Percentiles rank a stretch among this genome's conserved stretches.
phyloP scores from a whole-genome alignment of 73 alveolate genomes.

The Stentor coeruleus region DNA sequence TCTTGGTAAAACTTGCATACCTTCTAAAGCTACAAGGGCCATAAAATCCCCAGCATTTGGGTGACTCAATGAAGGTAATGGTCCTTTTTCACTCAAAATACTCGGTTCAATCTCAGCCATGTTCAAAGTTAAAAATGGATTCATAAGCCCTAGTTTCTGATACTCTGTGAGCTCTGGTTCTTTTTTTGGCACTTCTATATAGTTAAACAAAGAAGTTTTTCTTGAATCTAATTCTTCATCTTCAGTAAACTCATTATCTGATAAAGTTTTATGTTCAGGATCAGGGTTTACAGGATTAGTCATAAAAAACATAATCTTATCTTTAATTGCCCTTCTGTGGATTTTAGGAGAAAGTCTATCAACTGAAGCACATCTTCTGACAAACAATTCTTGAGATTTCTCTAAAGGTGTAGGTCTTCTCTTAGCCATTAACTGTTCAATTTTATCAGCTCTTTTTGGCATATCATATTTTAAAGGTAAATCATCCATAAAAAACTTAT shows the following conservation, averaged over 20 bases:
- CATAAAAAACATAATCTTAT: background rate
- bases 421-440: background rate
- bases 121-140: background rate
- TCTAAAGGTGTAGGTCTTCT: background rate
- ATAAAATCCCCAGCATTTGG: background rate
- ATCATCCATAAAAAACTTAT: background rate
- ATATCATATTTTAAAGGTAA: background rate
- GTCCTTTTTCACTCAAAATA: background rate
- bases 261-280: background rate
- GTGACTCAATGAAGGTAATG: background rate
- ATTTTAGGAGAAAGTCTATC: background rate
- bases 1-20: background rate
- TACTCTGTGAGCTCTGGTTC: background rate
- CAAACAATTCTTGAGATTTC: background rate
- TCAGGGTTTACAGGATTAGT: background rate
- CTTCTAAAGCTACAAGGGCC: conserved; percentile 26
- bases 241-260: background rate
- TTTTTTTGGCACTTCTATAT: background rate
- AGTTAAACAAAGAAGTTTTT: background rate
- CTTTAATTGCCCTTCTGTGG: background rate
- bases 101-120: background rate
- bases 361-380: conserved; percentile 22
- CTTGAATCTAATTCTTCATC: background rate
- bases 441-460: background rate
- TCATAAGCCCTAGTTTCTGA: conserved; percentile 3